These are phyloP conservation scores for Quercus glauca DNA, from an alignment of 306 rosid species.

Conservation along the genomic window DNA sequence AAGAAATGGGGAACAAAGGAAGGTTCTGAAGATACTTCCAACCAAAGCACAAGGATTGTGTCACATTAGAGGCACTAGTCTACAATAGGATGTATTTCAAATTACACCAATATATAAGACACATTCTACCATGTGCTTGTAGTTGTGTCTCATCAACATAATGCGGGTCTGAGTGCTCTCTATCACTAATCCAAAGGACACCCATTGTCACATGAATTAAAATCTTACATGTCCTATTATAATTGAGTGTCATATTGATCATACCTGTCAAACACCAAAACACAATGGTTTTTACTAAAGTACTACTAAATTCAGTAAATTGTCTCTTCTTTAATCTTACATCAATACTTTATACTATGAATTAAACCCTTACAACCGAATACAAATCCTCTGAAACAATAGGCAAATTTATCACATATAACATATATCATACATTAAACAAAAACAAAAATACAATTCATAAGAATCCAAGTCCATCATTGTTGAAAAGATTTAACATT, in stretches of 20 bases:
- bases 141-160: background rate
- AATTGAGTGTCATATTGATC: background rate
- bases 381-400: no score
- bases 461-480: background rate
- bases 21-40: background rate
- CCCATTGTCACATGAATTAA: background rate
- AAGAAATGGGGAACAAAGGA: background rate
- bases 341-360: background rate
- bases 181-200: no score
- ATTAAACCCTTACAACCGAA: no score
- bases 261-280: background rate
- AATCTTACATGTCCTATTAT: background rate
- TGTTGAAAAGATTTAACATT: background rate
- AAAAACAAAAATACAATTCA: background rate
- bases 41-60: background rate
- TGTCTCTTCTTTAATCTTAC: background rate
- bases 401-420: no score
- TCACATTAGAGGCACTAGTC: background rate
- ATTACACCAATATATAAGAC: background rate
- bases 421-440: background rate
- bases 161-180: background rate
- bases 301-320: background rate
- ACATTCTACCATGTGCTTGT: background rate
- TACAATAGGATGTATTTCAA: background rate
- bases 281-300: background rate